These are phyloP conservation scores for Lactuca saligna DNA, from an alignment of 129 eudicot genomes.

Conservation along the genomic window DNA sequence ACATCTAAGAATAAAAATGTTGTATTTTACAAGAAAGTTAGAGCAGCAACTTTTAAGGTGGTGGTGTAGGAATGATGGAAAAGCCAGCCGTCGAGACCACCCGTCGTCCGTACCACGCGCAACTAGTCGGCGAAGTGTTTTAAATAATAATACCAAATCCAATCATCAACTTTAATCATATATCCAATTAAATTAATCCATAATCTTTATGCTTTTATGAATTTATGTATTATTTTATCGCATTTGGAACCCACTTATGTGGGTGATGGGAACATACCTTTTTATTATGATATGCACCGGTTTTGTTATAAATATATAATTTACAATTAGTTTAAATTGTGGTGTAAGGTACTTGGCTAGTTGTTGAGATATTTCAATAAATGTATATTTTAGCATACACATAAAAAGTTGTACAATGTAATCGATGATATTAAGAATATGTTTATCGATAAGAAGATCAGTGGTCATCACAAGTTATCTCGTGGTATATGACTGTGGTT, in stretches of 20 bases:
- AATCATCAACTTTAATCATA: slow-evolving; percentile 22
- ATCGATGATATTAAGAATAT: too few relatives aligned
- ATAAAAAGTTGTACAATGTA: too few relatives aligned
- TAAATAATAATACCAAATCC: slow-evolving; percentile 21
- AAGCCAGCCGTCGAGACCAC: slow-evolving; percentile 25
- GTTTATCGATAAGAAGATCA: too few relatives aligned
- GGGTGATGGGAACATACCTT: neutral
- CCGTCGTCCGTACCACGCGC: slow-evolving; percentile 29
- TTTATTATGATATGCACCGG: neutral
- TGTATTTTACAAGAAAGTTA: slow-evolving; percentile 20
- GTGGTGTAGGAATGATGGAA: slow-evolving; percentile 19
- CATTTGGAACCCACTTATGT: slow-evolving; percentile 11
- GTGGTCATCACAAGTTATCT: too few relatives aligned
- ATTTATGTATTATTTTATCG: neutral
- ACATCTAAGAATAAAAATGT: neutral
- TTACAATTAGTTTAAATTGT: neutral
- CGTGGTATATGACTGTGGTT: too few relatives aligned
- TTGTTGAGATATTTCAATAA: neutral
- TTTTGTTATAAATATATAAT: too few relatives aligned
- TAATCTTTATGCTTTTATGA: slow-evolving; percentile 4
- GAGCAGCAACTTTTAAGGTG: slow-evolving; percentile 17
- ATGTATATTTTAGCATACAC: too few relatives aligned
- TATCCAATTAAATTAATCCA: slow-evolving; percentile 5
- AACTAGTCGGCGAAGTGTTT: slow-evolving; percentile 22
- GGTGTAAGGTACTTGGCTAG: neutral